A percentile compares a stretch with the other conserved stretches of the same genome.
These are phyloP conservation scores for Setaria italica DNA, from an alignment of 202 grass and related monocot species.

Conservation along the genomic window DNA sequence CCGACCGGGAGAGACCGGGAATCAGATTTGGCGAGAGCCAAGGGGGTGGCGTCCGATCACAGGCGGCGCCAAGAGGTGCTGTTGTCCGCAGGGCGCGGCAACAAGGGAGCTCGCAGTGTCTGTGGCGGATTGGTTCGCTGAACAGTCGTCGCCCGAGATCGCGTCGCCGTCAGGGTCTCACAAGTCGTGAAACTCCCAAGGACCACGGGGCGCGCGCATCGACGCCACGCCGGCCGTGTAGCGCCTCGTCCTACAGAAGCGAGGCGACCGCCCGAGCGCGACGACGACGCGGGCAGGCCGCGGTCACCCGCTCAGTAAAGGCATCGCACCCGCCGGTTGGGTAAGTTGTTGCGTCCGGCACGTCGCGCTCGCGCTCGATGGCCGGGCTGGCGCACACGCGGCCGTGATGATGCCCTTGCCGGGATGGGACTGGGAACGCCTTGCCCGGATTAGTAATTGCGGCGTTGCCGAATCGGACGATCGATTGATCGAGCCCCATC, in stretches of 20 bases:
- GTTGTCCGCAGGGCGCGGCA: not conserved
- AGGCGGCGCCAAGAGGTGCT: not conserved
- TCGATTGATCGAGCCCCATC: not conserved
- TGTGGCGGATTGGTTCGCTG: constrained; percentile 30
- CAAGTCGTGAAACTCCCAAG: not conserved
- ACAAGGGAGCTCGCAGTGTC: not conserved
- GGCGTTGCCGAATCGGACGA: not conserved
- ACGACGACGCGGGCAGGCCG: not conserved
- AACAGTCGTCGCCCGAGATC: constrained; percentile 1
- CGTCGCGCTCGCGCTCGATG: constrained; percentile 31
- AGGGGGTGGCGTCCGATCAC: not conserved
- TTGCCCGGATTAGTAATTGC: constrained; percentile 22
- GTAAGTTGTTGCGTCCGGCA: constrained; percentile 39
- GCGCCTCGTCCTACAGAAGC: not conserved
- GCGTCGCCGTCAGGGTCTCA: constrained; percentile 1
- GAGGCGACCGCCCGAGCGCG: not conserved
- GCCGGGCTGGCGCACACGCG: not conserved
- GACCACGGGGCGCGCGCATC: constrained; percentile 35
- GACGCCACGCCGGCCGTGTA: not conserved
- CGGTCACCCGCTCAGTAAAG: constrained; percentile 19
- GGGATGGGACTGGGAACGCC: not conserved
- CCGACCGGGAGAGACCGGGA: too few relatives aligned
- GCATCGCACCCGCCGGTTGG: constrained; percentile 9
- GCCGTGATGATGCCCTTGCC: not conserved
- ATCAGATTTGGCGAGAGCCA: not conserved